Evolutionary conservation across 495 filamentous ascomycete species (phyloP).

Genomic region (Pyrenopolyporus hunteri): DNA sequence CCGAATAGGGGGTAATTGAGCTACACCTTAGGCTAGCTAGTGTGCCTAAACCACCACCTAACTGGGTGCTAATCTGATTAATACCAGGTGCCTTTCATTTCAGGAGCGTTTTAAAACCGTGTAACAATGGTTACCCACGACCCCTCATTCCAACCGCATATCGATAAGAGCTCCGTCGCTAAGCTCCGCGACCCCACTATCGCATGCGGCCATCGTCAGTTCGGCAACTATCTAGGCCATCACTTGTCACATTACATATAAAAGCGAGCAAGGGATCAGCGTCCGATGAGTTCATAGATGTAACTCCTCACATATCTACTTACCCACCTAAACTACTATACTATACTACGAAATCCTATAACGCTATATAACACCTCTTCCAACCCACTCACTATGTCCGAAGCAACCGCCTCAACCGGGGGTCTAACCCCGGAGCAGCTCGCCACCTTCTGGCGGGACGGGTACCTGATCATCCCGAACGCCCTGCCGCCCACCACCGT

Average conservation of each 20-base stretch:
- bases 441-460: slow-evolving; percentile 73
- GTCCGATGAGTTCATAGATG: slow-evolving; percentile 8
- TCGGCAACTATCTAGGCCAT: not conserved
- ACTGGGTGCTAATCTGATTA: too few relatives aligned
- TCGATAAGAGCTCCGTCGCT: slow-evolving; percentile 25
- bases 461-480: slow-evolving; percentile 86
- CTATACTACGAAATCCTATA: not conserved
- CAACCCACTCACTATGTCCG: slow-evolving; percentile 15
- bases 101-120: too few relatives aligned
- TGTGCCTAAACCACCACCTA: too few relatives aligned
- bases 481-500: slow-evolving; percentile 72
- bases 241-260: too few relatives aligned
- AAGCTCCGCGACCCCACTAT: slow-evolving; percentile 31
- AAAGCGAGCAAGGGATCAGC: too few relatives aligned
- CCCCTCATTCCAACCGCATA: slow-evolving; percentile 29
- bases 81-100: too few relatives aligned
- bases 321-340: too few relatives aligned
- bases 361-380: not conserved
- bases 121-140: too few relatives aligned
- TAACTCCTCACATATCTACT: not conserved
- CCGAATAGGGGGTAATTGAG: too few relatives aligned
- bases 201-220: slow-evolving; percentile 18
- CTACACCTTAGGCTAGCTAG: too few relatives aligned
- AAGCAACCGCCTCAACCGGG: slow-evolving; percentile 21
- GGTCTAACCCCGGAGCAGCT: slow-evolving; percentile 78